Conservation (phyloP, 1,284 basidiomycete genomes). For the Sphagnurus paluster region DNA sequence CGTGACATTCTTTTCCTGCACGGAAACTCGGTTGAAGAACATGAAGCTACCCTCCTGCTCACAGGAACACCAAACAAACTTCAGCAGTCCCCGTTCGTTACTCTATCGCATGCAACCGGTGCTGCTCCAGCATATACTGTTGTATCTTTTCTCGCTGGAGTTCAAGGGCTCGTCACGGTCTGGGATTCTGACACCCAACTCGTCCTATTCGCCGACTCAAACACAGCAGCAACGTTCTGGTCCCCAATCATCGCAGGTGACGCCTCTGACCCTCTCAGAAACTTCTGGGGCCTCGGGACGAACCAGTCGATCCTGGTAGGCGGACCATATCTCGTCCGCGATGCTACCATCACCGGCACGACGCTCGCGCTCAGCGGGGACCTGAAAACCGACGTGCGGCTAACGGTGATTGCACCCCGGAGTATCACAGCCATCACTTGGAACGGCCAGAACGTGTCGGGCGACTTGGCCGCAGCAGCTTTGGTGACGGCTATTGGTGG, state of each 20-base stretch:
- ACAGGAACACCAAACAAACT: slow-evolving; percentile 44
- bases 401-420: slow-evolving; percentile 55
- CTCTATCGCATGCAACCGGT: slow-evolving; percentile 26
- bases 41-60: slow-evolving; percentile 54
- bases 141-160: slow-evolving; percentile 53
- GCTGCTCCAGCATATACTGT: slow-evolving; percentile 24
- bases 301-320: slow-evolving; percentile 54
- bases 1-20: slow-evolving; percentile 72
- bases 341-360: slow-evolving; percentile 38
- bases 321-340: slow-evolving; percentile 58
- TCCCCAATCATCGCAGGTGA: slow-evolving; percentile 38
- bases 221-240: slow-evolving; percentile 58
- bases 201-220: slow-evolving; percentile 63
- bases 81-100: slow-evolving; percentile 32
- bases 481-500: slow-evolving; percentile 35
- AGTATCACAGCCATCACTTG: slow-evolving; percentile 57
- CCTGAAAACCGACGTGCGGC: slow-evolving; percentile 40
- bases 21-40: slow-evolving; percentile 57
- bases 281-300: slow-evolving; percentile 52
- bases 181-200: slow-evolving; percentile 68
- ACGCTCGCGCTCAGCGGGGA: slow-evolving; percentile 47
- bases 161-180: slow-evolving; percentile 58
- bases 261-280: slow-evolving; percentile 32
- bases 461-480: slow-evolving; percentile 31
- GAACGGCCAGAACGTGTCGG: slow-evolving; percentile 59